Base-by-base conservation (phyloP, 768 basidiomycete species). In the Zangia roseola region DNA sequence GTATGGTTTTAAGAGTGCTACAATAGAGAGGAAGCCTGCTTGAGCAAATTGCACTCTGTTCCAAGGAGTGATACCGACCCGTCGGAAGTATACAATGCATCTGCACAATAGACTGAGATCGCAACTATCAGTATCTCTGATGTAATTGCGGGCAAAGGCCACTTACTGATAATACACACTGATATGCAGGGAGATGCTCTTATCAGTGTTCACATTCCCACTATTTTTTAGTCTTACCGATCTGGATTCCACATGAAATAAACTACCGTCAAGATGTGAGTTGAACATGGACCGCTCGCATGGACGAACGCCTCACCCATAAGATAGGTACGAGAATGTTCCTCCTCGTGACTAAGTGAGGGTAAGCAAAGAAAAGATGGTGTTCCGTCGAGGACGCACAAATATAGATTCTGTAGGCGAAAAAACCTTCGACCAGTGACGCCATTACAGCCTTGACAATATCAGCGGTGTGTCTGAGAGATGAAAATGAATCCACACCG, bases 321-420 rank as follows among this genome's bases (percentile, higher is more conserved):
- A 28, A 12, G 1, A 57, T 4, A 12, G 40, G 56, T 1, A 10
- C 9, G 10, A 33, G 0, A n/a, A 53, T 23, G 0, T 36, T 53
- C 13, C 16, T 57, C 39, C 36, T 31, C 3, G 40, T 53, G 21
- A 59, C 57, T 59, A 13, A 4, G 2, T 1, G 6, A 1, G 0
- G 1, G 3, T 59, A 13, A 41, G 24, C 24, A n/a, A 42, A 20
- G n/a, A 30, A 5, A 10, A 16, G 19, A 4, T 3, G n/a, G n/a
- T n/a, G n/a, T n/a, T n/a, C n/a, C n/a, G n/a, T n/a, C n/a, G 2
- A 10, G 30, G 6, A 55, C 57, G 19, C 24, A 58, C 57, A 47
- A 19, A 24, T 0, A 1, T 59, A 58, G 39, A 58, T 37, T 39
- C 57, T 48, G 23, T 55, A 21, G 10, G 56, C 36, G 26, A 58